Conservation (phyloP, 495 filamentous ascomycete species). For the Saxophila tyrrhenica region DNA sequence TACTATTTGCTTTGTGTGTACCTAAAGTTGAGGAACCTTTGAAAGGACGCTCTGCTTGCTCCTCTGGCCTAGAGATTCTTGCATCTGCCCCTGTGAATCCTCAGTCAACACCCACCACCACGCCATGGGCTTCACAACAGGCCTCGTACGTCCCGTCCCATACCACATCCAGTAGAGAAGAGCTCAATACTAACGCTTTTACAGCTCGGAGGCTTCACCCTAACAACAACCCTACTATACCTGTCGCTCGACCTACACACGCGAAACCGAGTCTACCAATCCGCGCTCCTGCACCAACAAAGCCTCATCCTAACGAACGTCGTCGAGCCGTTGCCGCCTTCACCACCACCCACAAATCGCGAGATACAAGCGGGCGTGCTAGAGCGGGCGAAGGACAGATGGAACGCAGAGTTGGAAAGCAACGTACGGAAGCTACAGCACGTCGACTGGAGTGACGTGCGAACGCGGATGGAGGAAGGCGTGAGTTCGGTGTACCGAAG, state of each 20-base stretch:
- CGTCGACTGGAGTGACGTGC: slow-evolving; percentile 27
- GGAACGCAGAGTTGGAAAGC: slow-evolving; percentile 30
- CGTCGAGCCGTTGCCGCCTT: slow-evolving; percentile 44
- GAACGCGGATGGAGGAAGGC: slow-evolving; percentile 26
- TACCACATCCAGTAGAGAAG: not conserved
- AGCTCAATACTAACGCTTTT: slow-evolving; percentile 2
- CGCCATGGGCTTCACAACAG: slow-evolving; percentile 65
- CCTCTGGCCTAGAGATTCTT: too few relatives aligned
- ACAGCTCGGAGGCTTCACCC: slow-evolving; percentile 71
- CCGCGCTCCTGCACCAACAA: slow-evolving; percentile 59
- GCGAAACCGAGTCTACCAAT: slow-evolving; percentile 57
- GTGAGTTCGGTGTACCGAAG: slow-evolving; percentile 15
- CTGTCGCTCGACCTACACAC: slow-evolving; percentile 65
- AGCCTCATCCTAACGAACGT: slow-evolving; percentile 44
- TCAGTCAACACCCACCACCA: too few relatives aligned
- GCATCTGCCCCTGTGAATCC: too few relatives aligned
- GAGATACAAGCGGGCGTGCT: slow-evolving; percentile 21
- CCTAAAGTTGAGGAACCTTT: too few relatives aligned
- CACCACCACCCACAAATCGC: slow-evolving; percentile 54
- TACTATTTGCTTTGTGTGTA: too few relatives aligned
- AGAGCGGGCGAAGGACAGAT: slow-evolving; percentile 33
- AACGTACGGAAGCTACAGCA: slow-evolving; percentile 24
- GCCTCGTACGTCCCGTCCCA: slow-evolving; percentile 53
- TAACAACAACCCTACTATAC: slow-evolving; percentile 74
- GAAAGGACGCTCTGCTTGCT: too few relatives aligned